Base-by-base conservation (phyloP, 2,329 filamentous ascomycete genomes). In the Colletotrichum theobromicola region DNA sequence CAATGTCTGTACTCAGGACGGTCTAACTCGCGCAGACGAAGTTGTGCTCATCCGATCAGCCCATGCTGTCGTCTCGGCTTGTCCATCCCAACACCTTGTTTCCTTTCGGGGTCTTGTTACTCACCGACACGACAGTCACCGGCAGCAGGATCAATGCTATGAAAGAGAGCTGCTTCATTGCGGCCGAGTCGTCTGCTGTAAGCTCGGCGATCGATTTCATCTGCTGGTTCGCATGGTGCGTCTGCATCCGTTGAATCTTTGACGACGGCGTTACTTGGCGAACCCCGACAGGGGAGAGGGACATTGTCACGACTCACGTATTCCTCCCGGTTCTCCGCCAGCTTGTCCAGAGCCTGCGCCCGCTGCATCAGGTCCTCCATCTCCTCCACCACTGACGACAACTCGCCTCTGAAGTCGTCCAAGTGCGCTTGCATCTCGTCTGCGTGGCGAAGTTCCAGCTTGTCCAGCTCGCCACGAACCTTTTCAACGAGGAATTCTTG, bases 1-100 rank as follows among this genome's bases (percentile, higher is more conserved):
- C 67, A 71, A 74, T 74, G 53, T 74, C 71, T 55, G 71, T 74
- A 66, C 71, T 71, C 60, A 74, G 53, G 32, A 74, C 60, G 53
- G 71, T 70, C 71, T 74, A 35, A 21, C n/a, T 24, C 53, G 13
- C 28, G 53, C 46, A 30, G 24, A 10, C 26, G 55, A 21, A 21
- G 61, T 71, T 60, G 53, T 53, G 15, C 28, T 35, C 71, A 46
- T 71, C 71, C 60, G 35, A 71, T 66, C 37, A 53, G 37, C 67
- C 26, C 61, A 53, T 61, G 57, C 67, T 30, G 37, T 50, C 32
- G 50, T 58, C 46, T 37, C 60, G 32, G 12, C 34, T 62, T 66
- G 18, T 30, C 46, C 53, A 64, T 35, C 53, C 53, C 50, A 58
- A 55, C 24, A n/a, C 50, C 42, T n/a, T 65, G 30, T n/a, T 30